Evolutionary conservation across 441 rosid genomes (phyloP).

Genomic region (Lepidium campestre): DNA sequence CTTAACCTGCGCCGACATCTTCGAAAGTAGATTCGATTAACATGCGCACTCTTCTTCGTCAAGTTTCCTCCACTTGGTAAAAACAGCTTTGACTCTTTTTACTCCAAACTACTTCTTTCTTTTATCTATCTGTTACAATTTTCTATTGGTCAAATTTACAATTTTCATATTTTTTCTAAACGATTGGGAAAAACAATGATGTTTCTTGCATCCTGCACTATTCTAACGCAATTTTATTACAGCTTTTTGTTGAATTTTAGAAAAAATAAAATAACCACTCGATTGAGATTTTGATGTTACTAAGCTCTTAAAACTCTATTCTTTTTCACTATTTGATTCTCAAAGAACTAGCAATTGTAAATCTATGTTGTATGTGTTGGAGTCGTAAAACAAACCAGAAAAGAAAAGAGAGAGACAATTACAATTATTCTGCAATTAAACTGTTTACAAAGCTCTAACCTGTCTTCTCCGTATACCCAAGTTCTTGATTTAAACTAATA

Average conservation of each 20-base stretch:
- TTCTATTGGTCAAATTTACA: no score
- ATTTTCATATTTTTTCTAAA: not conserved
- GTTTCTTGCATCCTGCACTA: not conserved
- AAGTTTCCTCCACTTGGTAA: slow-evolving; percentile 42
- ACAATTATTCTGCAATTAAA: slow-evolving; percentile 17
- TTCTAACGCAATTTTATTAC: not conserved
- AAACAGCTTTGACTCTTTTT: slow-evolving; percentile 28
- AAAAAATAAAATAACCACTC: not conserved
- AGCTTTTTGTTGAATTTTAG: not conserved
- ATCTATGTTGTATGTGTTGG: not conserved
- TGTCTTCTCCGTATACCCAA: slow-evolving; percentile 23
- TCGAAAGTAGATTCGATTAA: slow-evolving; percentile 54
- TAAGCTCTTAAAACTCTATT: not conserved
- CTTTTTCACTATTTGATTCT: not conserved
- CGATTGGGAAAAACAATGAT: not conserved
- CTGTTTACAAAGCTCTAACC: slow-evolving; percentile 16
- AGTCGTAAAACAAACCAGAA: not conserved
- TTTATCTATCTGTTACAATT: no score
- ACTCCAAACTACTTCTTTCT: not conserved
- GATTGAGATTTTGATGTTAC: not conserved
- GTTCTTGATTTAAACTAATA: slow-evolving; percentile 15
- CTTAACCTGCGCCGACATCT: slow-evolving; percentile 49
- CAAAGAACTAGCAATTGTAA: not conserved
- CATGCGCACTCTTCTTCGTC: slow-evolving; percentile 61
- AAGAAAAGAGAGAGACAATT: not conserved